Percentiles rank a stretch among this genome's conserved stretches.
phyloP scores from a whole-genome alignment of 805 yeast species.

The Ogataea dorogensis region DNA sequence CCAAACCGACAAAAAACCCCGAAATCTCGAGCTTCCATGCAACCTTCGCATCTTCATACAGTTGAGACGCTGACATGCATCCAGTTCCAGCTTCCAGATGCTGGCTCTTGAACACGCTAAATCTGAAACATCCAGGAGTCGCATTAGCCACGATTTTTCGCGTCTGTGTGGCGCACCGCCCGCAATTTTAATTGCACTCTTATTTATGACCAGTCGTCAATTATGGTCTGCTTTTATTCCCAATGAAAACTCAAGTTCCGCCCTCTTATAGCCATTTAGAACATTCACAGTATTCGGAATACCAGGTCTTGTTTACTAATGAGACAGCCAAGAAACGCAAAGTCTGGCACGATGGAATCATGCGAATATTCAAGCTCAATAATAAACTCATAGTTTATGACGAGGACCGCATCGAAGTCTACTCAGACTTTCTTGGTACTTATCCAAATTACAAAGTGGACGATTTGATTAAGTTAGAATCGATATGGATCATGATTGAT shows the following conservation, averaged over 20 bases:
- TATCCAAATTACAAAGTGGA: conserved; percentile 38
- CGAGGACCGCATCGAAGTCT: conserved; percentile 31
- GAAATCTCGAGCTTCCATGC: neutral
- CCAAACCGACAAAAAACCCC: neutral
- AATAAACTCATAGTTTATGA: conserved; percentile 44
- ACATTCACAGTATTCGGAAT: conserved; percentile 46
- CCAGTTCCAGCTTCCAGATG: neutral
- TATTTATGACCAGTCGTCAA: conserved; percentile 7
- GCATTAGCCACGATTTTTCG: conserved; percentile 9
- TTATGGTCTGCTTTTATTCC: conserved; percentile 4
- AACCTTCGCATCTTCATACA: neutral
- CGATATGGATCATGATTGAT: conserved; percentile 26
- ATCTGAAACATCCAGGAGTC: conserved; percentile 16
- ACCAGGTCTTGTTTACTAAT: conserved; percentile 43
- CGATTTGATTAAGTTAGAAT: conserved; percentile 26
- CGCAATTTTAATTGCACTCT: neutral
- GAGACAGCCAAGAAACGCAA: conserved; percentile 46
- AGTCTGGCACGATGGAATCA: conserved; percentile 51
- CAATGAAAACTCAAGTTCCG: conserved; percentile 17
- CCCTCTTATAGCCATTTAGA: conserved; percentile 22
- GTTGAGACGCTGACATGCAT: neutral
- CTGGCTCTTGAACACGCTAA: conserved; percentile 9
- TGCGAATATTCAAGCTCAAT: conserved; percentile 47
- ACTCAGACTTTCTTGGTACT: conserved; percentile 23
- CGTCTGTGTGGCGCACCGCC: conserved; percentile 7